Percentiles rank a stretch among this genome's conserved stretches.
Conservation (phyloP, 2,329 filamentous ascomycete genomes). For the Calonectria hawksworthii region DNA sequence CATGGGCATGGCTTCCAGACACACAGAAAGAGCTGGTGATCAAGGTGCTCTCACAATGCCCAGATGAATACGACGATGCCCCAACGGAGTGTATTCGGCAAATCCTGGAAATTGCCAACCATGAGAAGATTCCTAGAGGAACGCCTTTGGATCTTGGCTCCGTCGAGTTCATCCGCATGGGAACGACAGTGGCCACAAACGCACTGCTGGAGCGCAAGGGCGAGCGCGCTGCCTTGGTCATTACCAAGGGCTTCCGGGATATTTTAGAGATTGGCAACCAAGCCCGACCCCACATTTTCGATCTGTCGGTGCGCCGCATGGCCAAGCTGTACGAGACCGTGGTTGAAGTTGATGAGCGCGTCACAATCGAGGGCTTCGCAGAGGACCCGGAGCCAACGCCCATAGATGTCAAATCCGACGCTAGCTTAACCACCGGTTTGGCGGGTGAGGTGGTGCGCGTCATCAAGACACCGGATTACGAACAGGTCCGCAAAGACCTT, state of each 20-base stretch:
- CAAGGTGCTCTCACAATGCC: slow-evolving; percentile 24
- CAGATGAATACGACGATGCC: slow-evolving; percentile 19
- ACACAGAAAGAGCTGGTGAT: slow-evolving; percentile 18
- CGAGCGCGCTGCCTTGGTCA: slow-evolving; percentile 76
- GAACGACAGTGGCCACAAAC: slow-evolving; percentile 82
- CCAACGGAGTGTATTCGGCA: slow-evolving; percentile 19
- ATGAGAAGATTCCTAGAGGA: background rate
- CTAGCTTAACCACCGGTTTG: slow-evolving; percentile 5
- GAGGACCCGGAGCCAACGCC: slow-evolving; percentile 68
- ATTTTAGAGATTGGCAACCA: slow-evolving; percentile 80
- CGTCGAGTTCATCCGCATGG: slow-evolving; percentile 80
- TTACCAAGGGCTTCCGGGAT: slow-evolving; percentile 77
- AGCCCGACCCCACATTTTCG: slow-evolving; percentile 79
- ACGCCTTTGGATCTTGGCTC: slow-evolving; percentile 13
- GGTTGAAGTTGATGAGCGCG: slow-evolving; percentile 78
- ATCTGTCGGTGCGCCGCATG: slow-evolving; percentile 76
- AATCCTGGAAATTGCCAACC: slow-evolving; percentile 8
- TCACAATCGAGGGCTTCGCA: slow-evolving; percentile 80
- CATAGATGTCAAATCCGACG: slow-evolving; percentile 56
- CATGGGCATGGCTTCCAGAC: slow-evolving; percentile 12
- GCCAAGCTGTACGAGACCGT: slow-evolving; percentile 77
- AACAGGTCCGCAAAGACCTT: slow-evolving; percentile 65
- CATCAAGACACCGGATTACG: slow-evolving; percentile 66
- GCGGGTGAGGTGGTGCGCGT: slow-evolving; percentile 71
- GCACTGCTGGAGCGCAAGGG: slow-evolving; percentile 80